These are phyloP conservation scores for Corrigiola litoralis DNA, from an alignment of 179 eudicot genomes.

Conservation along the genomic window DNA sequence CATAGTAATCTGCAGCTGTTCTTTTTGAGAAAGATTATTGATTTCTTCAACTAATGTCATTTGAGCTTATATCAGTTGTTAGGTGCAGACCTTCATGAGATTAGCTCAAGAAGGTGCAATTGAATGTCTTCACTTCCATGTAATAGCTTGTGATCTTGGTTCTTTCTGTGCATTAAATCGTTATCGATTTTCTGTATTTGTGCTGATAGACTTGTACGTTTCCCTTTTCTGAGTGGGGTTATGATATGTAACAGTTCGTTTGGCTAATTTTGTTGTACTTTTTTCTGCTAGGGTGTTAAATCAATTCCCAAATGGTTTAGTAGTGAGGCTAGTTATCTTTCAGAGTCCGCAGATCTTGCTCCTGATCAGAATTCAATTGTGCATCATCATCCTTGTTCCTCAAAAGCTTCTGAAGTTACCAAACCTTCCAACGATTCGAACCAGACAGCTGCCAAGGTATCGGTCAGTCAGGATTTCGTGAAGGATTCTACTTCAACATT, in stretches of 20 bases:
- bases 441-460: slow-evolving; percentile 23
- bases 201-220: not conserved
- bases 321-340: slow-evolving; percentile 66
- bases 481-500: slow-evolving; percentile 43
- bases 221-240: not conserved
- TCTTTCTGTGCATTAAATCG: too few relatives aligned
- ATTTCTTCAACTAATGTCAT: not conserved
- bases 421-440: slow-evolving; percentile 25
- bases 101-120: not conserved
- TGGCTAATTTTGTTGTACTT: not conserved
- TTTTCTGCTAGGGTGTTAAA: slow-evolving; percentile 25
- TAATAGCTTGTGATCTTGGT: too few relatives aligned
- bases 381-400: slow-evolving; percentile 32
- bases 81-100: not conserved
- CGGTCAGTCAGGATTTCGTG: slow-evolving; percentile 37
- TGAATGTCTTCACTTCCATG: too few relatives aligned
- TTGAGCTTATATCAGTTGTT: not conserved
- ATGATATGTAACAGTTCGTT: not conserved
- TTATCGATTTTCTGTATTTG: not conserved
- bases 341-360: slow-evolving; percentile 72
- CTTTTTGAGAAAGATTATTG: not conserved
- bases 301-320: slow-evolving; percentile 34
- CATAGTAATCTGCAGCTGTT: not conserved
- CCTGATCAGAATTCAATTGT: slow-evolving; percentile 64
- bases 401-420: slow-evolving; percentile 43